These are phyloP conservation scores for Diplocarpon rosae DNA, from an alignment of 2,329 filamentous ascomycete species.

Conservation along the genomic window DNA sequence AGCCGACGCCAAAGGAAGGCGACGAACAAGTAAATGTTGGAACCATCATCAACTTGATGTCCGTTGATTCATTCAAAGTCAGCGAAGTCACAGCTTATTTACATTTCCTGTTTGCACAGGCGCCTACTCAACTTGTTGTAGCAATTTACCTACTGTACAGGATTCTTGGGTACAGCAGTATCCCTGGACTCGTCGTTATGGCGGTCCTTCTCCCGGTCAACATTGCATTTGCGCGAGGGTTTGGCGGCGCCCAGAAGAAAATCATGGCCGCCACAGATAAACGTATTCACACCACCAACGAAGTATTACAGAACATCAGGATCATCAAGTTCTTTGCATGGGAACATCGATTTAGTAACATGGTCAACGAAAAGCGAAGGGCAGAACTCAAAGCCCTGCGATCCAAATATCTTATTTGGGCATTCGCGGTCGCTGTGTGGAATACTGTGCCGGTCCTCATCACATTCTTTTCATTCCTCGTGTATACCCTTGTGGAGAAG, in stretches of 20 bases:
- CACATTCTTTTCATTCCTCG: conserved; percentile 89
- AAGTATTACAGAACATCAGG: conserved; percentile 91
- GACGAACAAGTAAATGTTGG: conserved; percentile 82
- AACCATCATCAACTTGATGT: conserved; percentile 99
- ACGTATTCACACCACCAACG: conserved; percentile 91
- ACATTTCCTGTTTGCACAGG: conserved; percentile 88
- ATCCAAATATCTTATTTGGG: conserved; percentile 82
- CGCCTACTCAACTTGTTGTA: conserved; percentile 77
- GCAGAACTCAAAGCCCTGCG: conserved; percentile 70
- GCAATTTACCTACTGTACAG: conserved; percentile 75
- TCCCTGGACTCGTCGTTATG: conserved; percentile 90
- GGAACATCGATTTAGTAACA: conserved; percentile 80
- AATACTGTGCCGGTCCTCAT: conserved; percentile 92
- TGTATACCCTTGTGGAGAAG: conserved; percentile 83
- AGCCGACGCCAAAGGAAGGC: conserved; percentile 23
- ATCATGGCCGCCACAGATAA: conserved; percentile 93
- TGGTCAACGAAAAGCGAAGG: conserved; percentile 80
- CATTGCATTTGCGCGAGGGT: conserved; percentile 75
- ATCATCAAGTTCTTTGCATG: conserved; percentile 99
- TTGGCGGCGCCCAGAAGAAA: conserved; percentile 75
- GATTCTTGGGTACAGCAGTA: conserved; percentile 84
- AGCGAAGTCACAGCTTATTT: conserved; percentile 89
- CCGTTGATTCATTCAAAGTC: conserved; percentile 98
- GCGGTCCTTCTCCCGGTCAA: conserved; percentile 80
- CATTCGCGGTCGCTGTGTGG: conserved; percentile 85